phyloP scores from a whole-genome alignment of 306 rosid species.

The Trifolium dubium region DNA sequence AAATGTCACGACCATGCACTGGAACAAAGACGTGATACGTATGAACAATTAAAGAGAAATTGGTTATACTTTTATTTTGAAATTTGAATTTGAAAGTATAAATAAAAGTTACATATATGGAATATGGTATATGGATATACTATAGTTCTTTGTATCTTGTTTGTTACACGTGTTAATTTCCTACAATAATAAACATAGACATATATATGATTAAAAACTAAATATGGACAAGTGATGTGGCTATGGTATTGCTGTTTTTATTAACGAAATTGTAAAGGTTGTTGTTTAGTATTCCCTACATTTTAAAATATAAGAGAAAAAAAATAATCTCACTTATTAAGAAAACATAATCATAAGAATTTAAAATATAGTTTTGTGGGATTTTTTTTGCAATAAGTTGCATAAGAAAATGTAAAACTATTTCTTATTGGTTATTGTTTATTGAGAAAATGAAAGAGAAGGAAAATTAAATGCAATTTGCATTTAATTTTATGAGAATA shows the following conservation, averaged over 20 bases:
- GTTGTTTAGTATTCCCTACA: too few relatives aligned
- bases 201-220: background rate
- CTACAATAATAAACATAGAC: background rate
- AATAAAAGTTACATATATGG: background rate
- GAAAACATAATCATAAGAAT: too few relatives aligned
- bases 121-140: too few relatives aligned
- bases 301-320: too few relatives aligned
- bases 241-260: background rate
- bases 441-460: too few relatives aligned
- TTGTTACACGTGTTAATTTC: background rate
- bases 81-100: constrained; percentile 46
- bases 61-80: constrained; percentile 35
- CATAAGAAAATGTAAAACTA: too few relatives aligned
- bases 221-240: background rate
- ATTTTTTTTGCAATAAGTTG: too few relatives aligned
- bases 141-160: background rate
- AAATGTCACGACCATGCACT: constrained; percentile 5
- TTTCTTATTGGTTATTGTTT: too few relatives aligned
- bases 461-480: too few relatives aligned
- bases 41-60: constrained; percentile 28
- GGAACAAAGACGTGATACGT: constrained; percentile 29
- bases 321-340: too few relatives aligned
- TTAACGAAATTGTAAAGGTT: background rate
- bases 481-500: too few relatives aligned
- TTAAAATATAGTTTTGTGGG: too few relatives aligned